phyloP scores from a whole-genome alignment of 2,329 filamentous ascomycete species.

The Drechslerella coelobrocha region DNA sequence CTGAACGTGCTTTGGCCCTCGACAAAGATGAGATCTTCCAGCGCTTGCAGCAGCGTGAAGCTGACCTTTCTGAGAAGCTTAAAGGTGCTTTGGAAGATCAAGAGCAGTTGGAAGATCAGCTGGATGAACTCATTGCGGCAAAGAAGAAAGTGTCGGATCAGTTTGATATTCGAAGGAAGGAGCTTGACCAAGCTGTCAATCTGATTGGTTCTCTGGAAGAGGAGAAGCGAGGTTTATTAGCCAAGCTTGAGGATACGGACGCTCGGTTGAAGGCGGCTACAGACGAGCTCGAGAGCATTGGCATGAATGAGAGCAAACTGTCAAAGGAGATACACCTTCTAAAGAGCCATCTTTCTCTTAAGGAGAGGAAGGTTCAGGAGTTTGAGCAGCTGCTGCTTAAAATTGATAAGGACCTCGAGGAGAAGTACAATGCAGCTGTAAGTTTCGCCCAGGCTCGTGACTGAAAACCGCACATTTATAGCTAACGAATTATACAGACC shows the following conservation, averaged over 20 bases:
- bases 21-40: conserved; percentile 99
- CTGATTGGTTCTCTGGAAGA: conserved; percentile 85
- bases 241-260: conserved; percentile 73
- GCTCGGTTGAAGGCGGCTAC: conserved; percentile 73
- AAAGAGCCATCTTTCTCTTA: conserved; percentile 84
- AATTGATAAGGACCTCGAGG: conserved; percentile 84
- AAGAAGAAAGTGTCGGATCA: conserved; percentile 89
- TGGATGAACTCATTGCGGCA: conserved; percentile 84
- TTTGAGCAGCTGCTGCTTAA: conserved; percentile 83
- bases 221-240: conserved; percentile 78
- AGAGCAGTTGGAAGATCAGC: conserved; percentile 88
- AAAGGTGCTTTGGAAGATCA: conserved; percentile 91
- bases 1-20: conserved; percentile 89
- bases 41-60: conserved; percentile 87
- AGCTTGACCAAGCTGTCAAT: conserved; percentile 88
- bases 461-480: too few species aligned
- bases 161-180: conserved; percentile 75
- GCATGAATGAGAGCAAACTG: conserved; percentile 76
- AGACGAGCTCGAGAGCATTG: conserved; percentile 73
- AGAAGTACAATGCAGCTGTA: conserved; percentile 72
- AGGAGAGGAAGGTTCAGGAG: conserved; percentile 87
- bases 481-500: conserved; percentile 61
- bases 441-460: conserved; percentile 4
- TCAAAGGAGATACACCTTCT: conserved; percentile 88
- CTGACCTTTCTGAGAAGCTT: conserved; percentile 90